A percentile compares a stretch with the other conserved stretches of the same genome.
These are phyloP conservation scores for Tylopilus plumbeoviolaceoides DNA, from an alignment of 768 basidiomycete species.

Conservation along the genomic window DNA sequence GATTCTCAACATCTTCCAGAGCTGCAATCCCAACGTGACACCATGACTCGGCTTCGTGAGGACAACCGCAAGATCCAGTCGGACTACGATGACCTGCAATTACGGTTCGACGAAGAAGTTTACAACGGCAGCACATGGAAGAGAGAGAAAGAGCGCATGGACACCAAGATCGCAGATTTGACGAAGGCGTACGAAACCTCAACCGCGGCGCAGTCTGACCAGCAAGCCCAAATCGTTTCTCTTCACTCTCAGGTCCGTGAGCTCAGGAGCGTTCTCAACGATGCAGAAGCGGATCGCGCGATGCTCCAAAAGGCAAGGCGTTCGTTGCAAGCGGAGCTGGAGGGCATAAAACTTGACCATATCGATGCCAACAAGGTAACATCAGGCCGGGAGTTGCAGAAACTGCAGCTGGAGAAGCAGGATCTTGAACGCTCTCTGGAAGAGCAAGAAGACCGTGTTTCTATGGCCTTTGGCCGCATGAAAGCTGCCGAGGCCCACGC, in stretches of 20 bases:
- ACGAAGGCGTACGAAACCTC: conserved; percentile 74
- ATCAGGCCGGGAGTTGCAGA: conserved; percentile 71
- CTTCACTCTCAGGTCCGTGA: conserved; percentile 86
- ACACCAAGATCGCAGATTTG: conserved; percentile 74
- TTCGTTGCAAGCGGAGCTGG: conserved; percentile 74
- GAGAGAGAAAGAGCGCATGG: conserved; percentile 83
- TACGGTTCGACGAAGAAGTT: conserved; percentile 72
- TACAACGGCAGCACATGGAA: conserved; percentile 79
- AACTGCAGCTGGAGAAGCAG: conserved; percentile 73
- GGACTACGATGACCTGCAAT: conserved; percentile 70
- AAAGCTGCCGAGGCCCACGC: conserved; percentile 78
- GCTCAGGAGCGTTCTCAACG: conserved; percentile 74
- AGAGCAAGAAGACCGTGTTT: conserved; percentile 71
- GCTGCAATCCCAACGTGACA: conserved; percentile 73
- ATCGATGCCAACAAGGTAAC: conserved; percentile 66
- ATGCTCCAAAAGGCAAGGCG: conserved; percentile 80
- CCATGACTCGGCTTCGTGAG: conserved; percentile 70
- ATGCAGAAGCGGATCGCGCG: conserved; percentile 77
- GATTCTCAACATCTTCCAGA: conserved; percentile 39
- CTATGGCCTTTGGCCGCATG: conserved; percentile 70
- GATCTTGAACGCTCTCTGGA: conserved; percentile 75
- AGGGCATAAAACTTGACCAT: conserved; percentile 73
- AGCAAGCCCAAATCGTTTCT: conserved; percentile 79
- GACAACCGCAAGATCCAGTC: conserved; percentile 76
- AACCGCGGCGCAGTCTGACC: conserved; percentile 67